These are phyloP conservation scores for Pseudopithomyces chartarum DNA, from an alignment of 2,329 filamentous ascomycete genomes.

Conservation along the genomic window DNA sequence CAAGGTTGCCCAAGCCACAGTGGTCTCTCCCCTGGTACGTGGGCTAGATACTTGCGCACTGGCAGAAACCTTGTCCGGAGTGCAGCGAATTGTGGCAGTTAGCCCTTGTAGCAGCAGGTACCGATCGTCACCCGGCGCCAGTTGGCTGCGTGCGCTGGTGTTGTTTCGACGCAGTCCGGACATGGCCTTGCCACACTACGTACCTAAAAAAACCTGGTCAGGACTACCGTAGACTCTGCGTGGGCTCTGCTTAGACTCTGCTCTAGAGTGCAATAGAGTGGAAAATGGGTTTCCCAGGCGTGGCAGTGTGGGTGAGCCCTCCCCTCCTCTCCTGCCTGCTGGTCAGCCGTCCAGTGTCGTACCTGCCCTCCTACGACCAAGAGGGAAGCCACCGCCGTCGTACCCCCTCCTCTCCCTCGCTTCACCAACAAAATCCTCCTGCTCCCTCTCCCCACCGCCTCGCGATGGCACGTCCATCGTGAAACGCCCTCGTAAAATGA, in stretches of 20 bases:
- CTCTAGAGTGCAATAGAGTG: no score
- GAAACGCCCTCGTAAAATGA: slow-evolving; percentile 7
- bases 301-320: no score
- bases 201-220: not conserved
- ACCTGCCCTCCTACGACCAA: no score
- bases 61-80: not conserved
- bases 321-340: no score
- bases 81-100: no score
- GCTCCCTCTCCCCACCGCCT: not conserved
- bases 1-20: slow-evolving; percentile 8
- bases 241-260: no score
- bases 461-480: not conserved
- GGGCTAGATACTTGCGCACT: not conserved
- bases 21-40: not conserved
- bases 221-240: no score
- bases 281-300: no score
- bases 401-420: not conserved
- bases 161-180: slow-evolving; percentile 6
- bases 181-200: not conserved
- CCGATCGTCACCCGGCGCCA: not conserved
- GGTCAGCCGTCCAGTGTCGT: no score
- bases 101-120: not conserved
- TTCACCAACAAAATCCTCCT: not conserved
- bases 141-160: not conserved
- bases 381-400: not conserved